phyloP scores from a whole-genome alignment of 306 rosid genomes.

The Senna tora region DNA sequence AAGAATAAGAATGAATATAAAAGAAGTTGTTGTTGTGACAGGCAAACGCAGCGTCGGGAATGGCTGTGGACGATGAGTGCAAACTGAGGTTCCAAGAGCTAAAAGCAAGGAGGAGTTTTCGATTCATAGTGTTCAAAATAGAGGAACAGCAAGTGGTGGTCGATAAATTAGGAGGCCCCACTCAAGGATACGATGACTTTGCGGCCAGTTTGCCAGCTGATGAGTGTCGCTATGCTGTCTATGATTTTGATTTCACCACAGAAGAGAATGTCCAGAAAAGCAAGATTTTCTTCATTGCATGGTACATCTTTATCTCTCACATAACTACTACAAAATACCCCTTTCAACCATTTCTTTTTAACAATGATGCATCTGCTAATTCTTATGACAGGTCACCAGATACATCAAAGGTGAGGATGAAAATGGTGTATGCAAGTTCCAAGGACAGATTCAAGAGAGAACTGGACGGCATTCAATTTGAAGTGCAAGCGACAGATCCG shows the following conservation, averaged over 20 bases:
- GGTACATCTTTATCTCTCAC: slow-evolving; percentile 42
- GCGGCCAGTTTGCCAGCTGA: slow-evolving; percentile 71
- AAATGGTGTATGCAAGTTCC: slow-evolving; percentile 96
- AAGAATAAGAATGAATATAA: background rate
- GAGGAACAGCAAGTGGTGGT: slow-evolving; percentile 67
- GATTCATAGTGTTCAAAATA: slow-evolving; percentile 79
- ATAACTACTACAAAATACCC: no score
- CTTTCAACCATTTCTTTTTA: no score
- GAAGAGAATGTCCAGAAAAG: slow-evolving; percentile 85
- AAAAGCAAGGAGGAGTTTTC: slow-evolving; percentile 68
- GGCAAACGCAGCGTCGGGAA: slow-evolving; percentile 93
- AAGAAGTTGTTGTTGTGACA: slow-evolving; percentile 38
- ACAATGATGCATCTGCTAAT: no score
- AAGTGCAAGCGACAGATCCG: slow-evolving; percentile 94
- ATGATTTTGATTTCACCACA: slow-evolving; percentile 78
- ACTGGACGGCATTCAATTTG: slow-evolving; percentile 81
- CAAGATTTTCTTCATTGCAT: slow-evolving; percentile 93
- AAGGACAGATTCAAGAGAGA: slow-evolving; percentile 94
- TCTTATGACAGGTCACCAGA: slow-evolving; percentile 76
- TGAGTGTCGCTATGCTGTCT: slow-evolving; percentile 91
- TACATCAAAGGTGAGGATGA: slow-evolving; percentile 78
- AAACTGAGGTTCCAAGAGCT: slow-evolving; percentile 76
- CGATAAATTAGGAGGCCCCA: slow-evolving; percentile 66
- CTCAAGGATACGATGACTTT: slow-evolving; percentile 63
- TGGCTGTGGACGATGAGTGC: slow-evolving; percentile 88